Evolutionary conservation across 495 filamentous ascomycete genomes (phyloP).

Genomic region (Aspergillus steynii): DNA sequence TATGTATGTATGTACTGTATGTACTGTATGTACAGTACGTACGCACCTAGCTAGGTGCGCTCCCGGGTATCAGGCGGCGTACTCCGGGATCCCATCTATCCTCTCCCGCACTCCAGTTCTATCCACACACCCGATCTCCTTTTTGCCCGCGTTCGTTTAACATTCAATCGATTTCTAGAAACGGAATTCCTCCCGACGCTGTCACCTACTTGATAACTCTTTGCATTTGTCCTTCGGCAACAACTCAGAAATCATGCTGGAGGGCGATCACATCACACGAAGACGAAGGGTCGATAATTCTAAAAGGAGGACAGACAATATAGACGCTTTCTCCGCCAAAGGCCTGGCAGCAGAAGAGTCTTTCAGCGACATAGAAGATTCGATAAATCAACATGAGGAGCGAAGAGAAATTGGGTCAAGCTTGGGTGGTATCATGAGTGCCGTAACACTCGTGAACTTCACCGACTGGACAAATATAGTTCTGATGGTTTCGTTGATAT

Average conservation of each 20-base stretch:
- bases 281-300: neutral
- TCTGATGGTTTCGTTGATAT: slow-evolving; percentile 83
- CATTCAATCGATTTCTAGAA: too few species aligned
- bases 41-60: too few species aligned
- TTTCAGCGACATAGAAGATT: neutral
- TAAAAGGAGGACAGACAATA: neutral
- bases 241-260: neutral
- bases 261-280: neutral
- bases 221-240: neutral
- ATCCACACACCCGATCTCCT: neutral
- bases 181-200: too few species aligned
- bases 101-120: neutral
- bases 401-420: slow-evolving; percentile 28
- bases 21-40: slow-evolving; percentile 1
- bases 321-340: neutral
- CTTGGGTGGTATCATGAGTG: slow-evolving; percentile 30
- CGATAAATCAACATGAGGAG: neutral
- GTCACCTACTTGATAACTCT: too few species aligned
- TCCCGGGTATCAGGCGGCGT: too few species aligned
- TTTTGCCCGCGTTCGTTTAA: neutral
- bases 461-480: slow-evolving; percentile 67
- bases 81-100: too few species aligned
- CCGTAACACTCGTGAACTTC: slow-evolving; percentile 52
- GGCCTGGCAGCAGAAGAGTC: neutral
- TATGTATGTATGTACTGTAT: too few species aligned